A percentile compares a stretch with the other conserved stretches of the same genome.
Conservation (phyloP, 129 eudicot genomes). For the Smallanthus sonchifolius region DNA sequence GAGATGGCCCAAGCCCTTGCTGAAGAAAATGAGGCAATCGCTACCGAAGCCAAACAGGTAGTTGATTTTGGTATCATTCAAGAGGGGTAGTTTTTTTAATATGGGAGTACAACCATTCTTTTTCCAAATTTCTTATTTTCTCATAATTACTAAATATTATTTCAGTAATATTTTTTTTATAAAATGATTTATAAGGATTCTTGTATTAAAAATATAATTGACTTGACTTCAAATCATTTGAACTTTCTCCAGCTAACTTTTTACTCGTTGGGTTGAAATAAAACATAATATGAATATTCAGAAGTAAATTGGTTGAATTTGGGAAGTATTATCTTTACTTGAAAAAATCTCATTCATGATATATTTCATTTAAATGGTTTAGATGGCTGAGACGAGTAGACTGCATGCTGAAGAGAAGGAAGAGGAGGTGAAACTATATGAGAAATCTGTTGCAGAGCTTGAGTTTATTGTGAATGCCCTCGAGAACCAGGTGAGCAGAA, state of each 20-base stretch:
- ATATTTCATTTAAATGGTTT: background rate
- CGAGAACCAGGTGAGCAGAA: slow-evolving; percentile 63
- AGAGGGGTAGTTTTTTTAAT: background rate
- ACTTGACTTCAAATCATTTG: too few species aligned
- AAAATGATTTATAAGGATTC: too few species aligned
- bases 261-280: background rate
- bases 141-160: too few species aligned
- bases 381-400: slow-evolving; percentile 67
- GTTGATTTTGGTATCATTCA: slow-evolving; percentile 16
- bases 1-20: slow-evolving; percentile 77
- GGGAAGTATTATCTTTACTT: background rate
- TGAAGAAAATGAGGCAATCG: slow-evolving; percentile 73
- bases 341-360: background rate
- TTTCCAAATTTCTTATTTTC: background rate
- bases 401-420: slow-evolving; percentile 72
- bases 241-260: background rate
- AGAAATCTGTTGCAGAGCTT: slow-evolving; percentile 80
- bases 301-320: background rate
- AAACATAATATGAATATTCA: background rate
- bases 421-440: slow-evolving; percentile 83
- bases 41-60: slow-evolving; percentile 84
- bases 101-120: background rate
- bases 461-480: slow-evolving; percentile 79
- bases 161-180: too few species aligned
- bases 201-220: too few species aligned